Evolutionary conservation across 2,329 filamentous ascomycete species (phyloP).

Genomic region (Fusarium sarcochroum): DNA sequence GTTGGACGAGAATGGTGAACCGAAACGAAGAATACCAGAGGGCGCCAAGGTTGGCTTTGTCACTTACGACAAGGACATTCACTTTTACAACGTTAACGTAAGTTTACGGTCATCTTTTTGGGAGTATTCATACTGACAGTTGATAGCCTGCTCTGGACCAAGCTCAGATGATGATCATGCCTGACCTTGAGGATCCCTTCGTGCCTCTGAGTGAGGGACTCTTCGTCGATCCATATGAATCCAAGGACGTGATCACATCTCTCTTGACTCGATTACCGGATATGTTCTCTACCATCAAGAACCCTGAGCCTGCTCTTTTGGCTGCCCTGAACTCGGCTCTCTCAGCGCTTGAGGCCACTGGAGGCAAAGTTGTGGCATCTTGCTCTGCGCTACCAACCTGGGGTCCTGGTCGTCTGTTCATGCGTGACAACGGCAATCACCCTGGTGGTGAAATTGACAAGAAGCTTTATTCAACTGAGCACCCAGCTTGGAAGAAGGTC

Average conservation of each 20-base stretch:
- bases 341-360: slow-evolving; percentile 86
- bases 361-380: slow-evolving; percentile 92
- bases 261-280: slow-evolving; percentile 86
- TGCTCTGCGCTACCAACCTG: slow-evolving; percentile 90
- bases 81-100: slow-evolving; percentile 96
- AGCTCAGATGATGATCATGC: slow-evolving; percentile 99
- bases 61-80: slow-evolving; percentile 95
- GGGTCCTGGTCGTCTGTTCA: slow-evolving; percentile 87
- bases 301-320: slow-evolving; percentile 89
- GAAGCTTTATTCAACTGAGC: slow-evolving; percentile 91
- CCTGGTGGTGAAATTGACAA: slow-evolving; percentile 90
- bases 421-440: slow-evolving; percentile 90
- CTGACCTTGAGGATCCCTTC: slow-evolving; percentile 96
- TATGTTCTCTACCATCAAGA: slow-evolving; percentile 90
- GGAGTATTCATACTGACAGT: slow-evolving; percentile 30
- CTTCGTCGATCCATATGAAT: slow-evolving; percentile 95
- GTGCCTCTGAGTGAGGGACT: slow-evolving; percentile 91
- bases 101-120: slow-evolving; percentile 53
- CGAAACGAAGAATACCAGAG: slow-evolving; percentile 74
- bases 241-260: slow-evolving; percentile 87
- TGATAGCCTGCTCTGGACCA: slow-evolving; percentile 79
- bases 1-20: slow-evolving; percentile 65
- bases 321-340: slow-evolving; percentile 87
- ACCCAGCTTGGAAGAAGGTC: slow-evolving; percentile 87
- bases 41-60: slow-evolving; percentile 94